Conservation (phyloP, 441 rosid species). For the Erodium moschatum region DNA sequence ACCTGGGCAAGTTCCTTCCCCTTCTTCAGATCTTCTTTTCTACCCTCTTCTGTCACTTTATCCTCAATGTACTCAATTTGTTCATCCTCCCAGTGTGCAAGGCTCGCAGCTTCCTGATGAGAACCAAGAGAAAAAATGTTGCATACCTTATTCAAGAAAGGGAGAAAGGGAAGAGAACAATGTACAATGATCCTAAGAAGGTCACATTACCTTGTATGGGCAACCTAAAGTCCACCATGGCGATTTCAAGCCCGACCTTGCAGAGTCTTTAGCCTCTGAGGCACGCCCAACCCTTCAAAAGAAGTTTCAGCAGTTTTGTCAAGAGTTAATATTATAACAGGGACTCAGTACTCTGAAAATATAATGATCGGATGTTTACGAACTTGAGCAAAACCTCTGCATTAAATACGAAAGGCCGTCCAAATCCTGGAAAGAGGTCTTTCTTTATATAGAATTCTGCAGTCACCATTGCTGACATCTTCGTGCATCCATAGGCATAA, state of each 20-base stretch:
- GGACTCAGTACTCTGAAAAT: constrained; percentile 4
- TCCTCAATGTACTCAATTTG: constrained; percentile 71
- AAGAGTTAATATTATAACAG: constrained; percentile 9
- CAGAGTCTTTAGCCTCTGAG: constrained; percentile 77
- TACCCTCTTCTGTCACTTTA: constrained; percentile 68
- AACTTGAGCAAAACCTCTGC: constrained; percentile 62
- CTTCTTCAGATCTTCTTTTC: constrained; percentile 61
- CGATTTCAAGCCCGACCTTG: constrained; percentile 73
- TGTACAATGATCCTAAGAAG: background rate
- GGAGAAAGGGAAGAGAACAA: constrained; percentile 7
- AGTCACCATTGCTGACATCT: constrained; percentile 81
- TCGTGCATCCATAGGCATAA: constrained; percentile 33
- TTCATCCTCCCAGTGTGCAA: constrained; percentile 86
- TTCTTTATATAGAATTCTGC: constrained; percentile 73
- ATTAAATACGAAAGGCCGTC: constrained; percentile 70
- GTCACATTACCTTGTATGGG: constrained; percentile 44
- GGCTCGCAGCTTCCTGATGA: constrained; percentile 54
- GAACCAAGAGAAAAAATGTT: constrained; percentile 2
- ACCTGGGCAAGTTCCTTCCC: constrained; percentile 78
- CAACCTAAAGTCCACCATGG: constrained; percentile 95
- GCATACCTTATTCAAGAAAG: background rate
- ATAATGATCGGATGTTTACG: constrained; percentile 20
- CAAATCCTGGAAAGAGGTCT: constrained; percentile 77
- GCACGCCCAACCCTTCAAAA: constrained; percentile 47
- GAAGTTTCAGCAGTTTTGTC: constrained; percentile 16